Percentiles rank a stretch among this genome's conserved stretches.
Conservation (phyloP, 208 protist species). For the Porcisia deanei region DNA sequence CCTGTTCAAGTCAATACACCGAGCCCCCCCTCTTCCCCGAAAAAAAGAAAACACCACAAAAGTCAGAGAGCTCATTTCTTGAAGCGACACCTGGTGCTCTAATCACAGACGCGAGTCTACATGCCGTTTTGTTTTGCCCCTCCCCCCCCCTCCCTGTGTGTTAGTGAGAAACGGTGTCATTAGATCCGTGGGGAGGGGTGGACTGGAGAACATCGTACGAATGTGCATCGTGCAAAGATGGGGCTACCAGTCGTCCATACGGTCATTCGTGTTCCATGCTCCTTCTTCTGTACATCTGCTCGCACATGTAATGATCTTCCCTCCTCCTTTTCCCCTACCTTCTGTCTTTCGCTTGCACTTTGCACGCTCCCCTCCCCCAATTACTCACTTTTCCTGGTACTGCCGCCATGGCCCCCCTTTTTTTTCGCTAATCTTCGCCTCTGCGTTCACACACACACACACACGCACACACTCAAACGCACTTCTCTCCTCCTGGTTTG, state of each 20-base stretch:
- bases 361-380: background rate
- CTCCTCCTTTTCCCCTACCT: background rate
- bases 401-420: background rate
- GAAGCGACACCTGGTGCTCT: background rate
- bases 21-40: too few species aligned
- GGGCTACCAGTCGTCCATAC: background rate
- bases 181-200: background rate
- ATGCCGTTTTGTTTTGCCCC: background rate
- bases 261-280: too few species aligned
- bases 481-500: background rate
- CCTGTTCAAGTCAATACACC: background rate
- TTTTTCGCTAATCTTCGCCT: background rate
- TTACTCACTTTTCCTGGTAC: background rate
- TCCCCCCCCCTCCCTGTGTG: background rate
- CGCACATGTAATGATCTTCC: background rate
- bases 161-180: background rate
- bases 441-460: background rate
- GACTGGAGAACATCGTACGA: background rate
- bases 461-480: slow-evolving; percentile 3
- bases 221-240: background rate
- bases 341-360: background rate
- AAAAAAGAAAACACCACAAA: background rate
- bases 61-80: background rate
- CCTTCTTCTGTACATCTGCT: background rate
- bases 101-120: background rate